phyloP scores from a whole-genome alignment of 345 rosid genomes.

The Melaleuca quinquenervia region DNA sequence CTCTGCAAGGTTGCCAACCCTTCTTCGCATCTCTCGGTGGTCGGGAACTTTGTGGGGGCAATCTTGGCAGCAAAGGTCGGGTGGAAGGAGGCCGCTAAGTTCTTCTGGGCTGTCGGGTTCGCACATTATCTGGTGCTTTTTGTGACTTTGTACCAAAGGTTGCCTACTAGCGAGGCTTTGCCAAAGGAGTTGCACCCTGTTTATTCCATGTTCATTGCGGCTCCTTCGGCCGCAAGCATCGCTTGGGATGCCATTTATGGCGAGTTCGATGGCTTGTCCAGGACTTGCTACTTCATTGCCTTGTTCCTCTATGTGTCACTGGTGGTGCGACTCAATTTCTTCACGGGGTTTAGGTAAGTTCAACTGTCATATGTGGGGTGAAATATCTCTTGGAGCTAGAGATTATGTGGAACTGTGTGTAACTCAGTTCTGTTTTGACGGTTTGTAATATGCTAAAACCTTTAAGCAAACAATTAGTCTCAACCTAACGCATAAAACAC shows the following conservation, averaged over 20 bases:
- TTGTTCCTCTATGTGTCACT: constrained; percentile 70
- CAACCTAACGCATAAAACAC: no score
- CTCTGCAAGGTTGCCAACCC: constrained; percentile 97
- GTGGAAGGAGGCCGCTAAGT: constrained; percentile 79
- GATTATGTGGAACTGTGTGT: not conserved
- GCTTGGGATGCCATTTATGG: constrained; percentile 85
- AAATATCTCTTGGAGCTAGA: not conserved
- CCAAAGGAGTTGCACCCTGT: constrained; percentile 95
- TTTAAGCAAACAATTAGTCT: not conserved
- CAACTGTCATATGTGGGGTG: not conserved
- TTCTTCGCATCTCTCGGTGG: constrained; percentile 85
- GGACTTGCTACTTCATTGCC: constrained; percentile 85
- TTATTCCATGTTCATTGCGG: constrained; percentile 96
- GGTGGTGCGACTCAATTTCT: constrained; percentile 76
- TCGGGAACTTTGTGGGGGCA: constrained; percentile 91
- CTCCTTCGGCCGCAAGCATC: constrained; percentile 91
- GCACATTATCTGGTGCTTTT: constrained; percentile 89
- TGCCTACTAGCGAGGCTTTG: constrained; percentile 87
- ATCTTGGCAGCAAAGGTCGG: constrained; percentile 82
- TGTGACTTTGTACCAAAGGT: constrained; percentile 79
- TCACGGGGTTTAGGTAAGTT: constrained; percentile 82
- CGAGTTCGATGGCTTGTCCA: constrained; percentile 65
- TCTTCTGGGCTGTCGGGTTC: constrained; percentile 88
- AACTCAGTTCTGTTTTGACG: not conserved
- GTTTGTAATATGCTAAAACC: not conserved